phyloP scores from a whole-genome alignment of 2,329 filamentous ascomycete species.

The Microdochium trichocladiopsis region DNA sequence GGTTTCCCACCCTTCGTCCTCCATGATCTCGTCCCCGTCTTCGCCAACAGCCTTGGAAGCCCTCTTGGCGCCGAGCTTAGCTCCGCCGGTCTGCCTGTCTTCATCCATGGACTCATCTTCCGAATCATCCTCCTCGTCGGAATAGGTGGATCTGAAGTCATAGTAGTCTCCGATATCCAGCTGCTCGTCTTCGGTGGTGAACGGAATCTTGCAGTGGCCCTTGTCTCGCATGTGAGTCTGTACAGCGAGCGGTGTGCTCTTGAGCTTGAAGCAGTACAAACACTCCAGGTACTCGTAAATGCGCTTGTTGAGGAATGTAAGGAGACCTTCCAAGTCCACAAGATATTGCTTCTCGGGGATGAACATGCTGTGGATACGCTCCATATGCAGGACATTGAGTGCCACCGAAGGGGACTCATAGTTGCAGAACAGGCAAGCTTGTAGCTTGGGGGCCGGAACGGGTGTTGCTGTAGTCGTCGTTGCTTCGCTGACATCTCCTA shows the following conservation, averaged over 20 bases:
- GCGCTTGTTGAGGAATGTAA: slow-evolving; percentile 72
- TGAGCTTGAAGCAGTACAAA: slow-evolving; percentile 77
- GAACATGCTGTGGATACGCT: slow-evolving; percentile 89
- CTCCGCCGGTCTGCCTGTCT: slow-evolving; percentile 47
- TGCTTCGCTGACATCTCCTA: slow-evolving; percentile 26
- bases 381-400: slow-evolving; percentile 85
- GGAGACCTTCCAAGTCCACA: slow-evolving; percentile 72
- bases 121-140: slow-evolving; percentile 61
- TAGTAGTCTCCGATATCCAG: slow-evolving; percentile 94
- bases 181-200: slow-evolving; percentile 80
- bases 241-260: slow-evolving; percentile 69
- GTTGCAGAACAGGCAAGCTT: slow-evolving; percentile 85
- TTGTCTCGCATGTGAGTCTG: slow-evolving; percentile 98
- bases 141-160: slow-evolving; percentile 94
- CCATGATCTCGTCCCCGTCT: slow-evolving; percentile 47
- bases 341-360: slow-evolving; percentile 85
- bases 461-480: slow-evolving; percentile 36
- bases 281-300: slow-evolving; percentile 78
- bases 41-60: slow-evolving; percentile 41
- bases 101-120: slow-evolving; percentile 45
- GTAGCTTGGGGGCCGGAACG: slow-evolving; percentile 33
- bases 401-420: slow-evolving; percentile 67
- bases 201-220: slow-evolving; percentile 94
- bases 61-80: slow-evolving; percentile 62
- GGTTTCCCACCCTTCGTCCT: slow-evolving; percentile 86